Evolutionary conservation across 306 rosid genomes (phyloP), one percentile per base, ranked within the genome.

Genomic region (Elaeagnus macrophylla): DNA sequence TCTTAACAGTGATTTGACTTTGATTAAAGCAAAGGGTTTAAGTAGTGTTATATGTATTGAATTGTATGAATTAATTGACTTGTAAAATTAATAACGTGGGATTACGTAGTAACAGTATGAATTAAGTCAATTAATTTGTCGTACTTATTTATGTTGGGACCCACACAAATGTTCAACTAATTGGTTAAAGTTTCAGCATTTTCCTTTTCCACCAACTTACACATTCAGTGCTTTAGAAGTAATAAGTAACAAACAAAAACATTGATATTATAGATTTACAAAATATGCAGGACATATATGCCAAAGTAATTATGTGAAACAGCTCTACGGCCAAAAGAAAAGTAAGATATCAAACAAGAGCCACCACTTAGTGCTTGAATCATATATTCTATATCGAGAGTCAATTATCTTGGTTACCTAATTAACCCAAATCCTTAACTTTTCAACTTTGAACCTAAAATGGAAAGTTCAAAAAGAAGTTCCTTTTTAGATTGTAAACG

Each of bases 151-250:
- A 39, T 25, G 59, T 9, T 16, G 71, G 86, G 83, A 75, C 94
- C 87, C 86, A 67, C 81, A 60, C 69, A 63, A 59, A 65, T 66
- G 67, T 62, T 69, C 60, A 59, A 60, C 55, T 61, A n/a, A n/a
- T n/a, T 65, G 37, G 54, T 60, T 51, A 42, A 61, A 64, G 62
- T 25, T 47, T 67, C 37, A 83, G 79, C 70, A 64, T 69, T 55
- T 66, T 68, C 62, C 62, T 43, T 25, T 5, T 71, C 84, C 84
- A 75, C 79, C 75, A 64, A 60, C 56, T 73, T 67, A 25, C 67
- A 63, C 45, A 60, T 51, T 51, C 71, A 41, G 32, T 56, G 60
- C 52, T 62, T 51, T 39, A 44, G 48, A 62, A 54, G 32, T 25
- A 5, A 25, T 25, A 42, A 41, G 17, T 52, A 38, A 65, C 51